Base-by-base conservation (phyloP, 257 asterid genomes). In the Solanum lignicaule region DNA sequence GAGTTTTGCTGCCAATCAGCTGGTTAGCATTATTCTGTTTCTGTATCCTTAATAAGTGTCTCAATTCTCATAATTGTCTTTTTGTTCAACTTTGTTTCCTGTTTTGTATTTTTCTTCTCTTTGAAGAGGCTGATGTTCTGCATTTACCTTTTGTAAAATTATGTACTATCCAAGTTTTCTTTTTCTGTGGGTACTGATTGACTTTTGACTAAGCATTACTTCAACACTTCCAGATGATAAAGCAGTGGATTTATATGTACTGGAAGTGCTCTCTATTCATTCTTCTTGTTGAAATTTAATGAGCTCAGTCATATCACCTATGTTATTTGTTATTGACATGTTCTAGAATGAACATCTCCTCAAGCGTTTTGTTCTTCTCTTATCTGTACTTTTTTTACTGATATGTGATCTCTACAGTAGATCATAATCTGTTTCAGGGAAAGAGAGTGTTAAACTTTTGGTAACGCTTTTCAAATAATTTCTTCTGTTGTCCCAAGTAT, bases 211-310 rank as follows among this genome's bases (percentile, higher is more conserved):
- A 69, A 95, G 98, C 93, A 94, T 93, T 91, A 95, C 96, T 16
- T 94, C 96, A 69, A 92, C 94, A 38, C 96, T 95, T 90, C 98
- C 98, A 21, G 98, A 94, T 91, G 97, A 96, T 90, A 94, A 94
- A 92, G 98, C 98, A 65, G 96, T 95, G 33, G 98, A 95, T 89
- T 92, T 96, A 29, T 96, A 94, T 88, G 97, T 95, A 87, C 95
- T 94, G 76, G 98, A 94, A 91, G 91, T 90, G 97, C 99, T 96
- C 72, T 93, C 96, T 13, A 94, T 96, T 98, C 98, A 96, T 90
- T 96, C 99, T 90, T 95, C 98, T 48, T 96, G 98, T 31, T 95
- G 98, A 72, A 91, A 96, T 90, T 96, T 93, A 95, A 98, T 95
- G 89, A 91, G 95, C 73, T 65, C 0, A 36, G 83, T 12, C 9